Evolutionary conservation across 2,329 filamentous ascomycete genomes (phyloP), one percentile per base, ranked within the genome.

Genomic region (Trichoderma simmonsii): DNA sequence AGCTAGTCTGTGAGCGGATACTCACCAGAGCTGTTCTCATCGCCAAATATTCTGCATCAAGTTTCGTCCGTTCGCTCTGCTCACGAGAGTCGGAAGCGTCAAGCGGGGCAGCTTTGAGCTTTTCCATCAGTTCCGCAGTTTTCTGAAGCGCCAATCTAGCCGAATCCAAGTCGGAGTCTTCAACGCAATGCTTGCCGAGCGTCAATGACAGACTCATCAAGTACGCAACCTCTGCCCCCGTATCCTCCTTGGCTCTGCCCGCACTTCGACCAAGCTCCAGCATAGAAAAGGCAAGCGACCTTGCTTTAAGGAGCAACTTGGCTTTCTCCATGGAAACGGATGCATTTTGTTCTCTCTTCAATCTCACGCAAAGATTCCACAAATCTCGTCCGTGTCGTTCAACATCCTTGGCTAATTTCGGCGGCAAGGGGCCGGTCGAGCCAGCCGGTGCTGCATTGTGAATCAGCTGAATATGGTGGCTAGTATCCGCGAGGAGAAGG

Each of bases 131-230:
- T 26, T 86, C 84, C 1, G 90, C 89, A 66, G 89, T 89, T 73
- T 87, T 89, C 75, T 91, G 89, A 59, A 97, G 83, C 0, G 90
- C 85, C 39, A 86, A 86, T 6, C 87, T 83, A 0, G 89, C 89
- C n/a, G 89, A 82, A 11, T 88, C 86, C 1, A 89, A 73, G 28
- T 92, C 86, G 4, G 82, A 79, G 4, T 83, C 81, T n/a, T 88
- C 87, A 86, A 79, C 76, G 72, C 77, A 79, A 51, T 77, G 75
- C 82, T 78, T 83, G 86, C 88, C 86, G 57, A 96, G 83, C 75
- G 91, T 93, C 71, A 97, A 82, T 12, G 90, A 90, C 75, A 93
- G 82, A 77, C 87, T 90, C 78, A 93, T 83, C 24, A 93, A 79
- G 70, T 92, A 88, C 34, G 89, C 78, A 18, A 85, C 77, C 73